These are phyloP conservation scores for Neonothopanus nambi DNA, from an alignment of 1,284 basidiomycete genomes.

Conservation along the genomic window DNA sequence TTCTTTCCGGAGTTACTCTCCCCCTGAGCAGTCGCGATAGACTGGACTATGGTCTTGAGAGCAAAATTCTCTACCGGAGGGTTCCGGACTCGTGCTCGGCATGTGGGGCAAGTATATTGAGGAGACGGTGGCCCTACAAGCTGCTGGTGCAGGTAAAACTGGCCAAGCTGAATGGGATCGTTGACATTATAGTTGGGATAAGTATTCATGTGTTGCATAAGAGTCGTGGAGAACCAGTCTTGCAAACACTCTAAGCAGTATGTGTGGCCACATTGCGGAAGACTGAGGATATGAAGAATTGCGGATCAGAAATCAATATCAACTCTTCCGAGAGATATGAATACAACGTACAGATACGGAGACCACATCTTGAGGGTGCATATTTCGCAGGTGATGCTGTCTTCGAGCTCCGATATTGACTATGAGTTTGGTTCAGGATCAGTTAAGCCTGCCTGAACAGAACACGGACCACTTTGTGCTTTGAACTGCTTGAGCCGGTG, in stretches of 20 bases:
- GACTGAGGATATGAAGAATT: constrained; percentile 33
- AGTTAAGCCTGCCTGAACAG: background rate
- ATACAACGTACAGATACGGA: constrained; percentile 55
- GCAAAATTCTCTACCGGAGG: constrained; percentile 60
- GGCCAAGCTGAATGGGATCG: constrained; percentile 19
- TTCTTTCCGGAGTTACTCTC: constrained; percentile 42
- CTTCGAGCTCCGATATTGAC: constrained; percentile 43
- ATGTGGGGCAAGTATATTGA: constrained; percentile 66
- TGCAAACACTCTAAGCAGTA: constrained; percentile 65
- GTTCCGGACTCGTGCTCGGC: constrained; percentile 47
- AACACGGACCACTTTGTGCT: constrained; percentile 1
- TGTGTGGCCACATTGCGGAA: constrained; percentile 67
- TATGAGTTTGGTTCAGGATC: background rate
- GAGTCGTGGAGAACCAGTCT: constrained; percentile 63
- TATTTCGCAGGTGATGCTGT: constrained; percentile 59
- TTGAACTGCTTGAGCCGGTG: too few species aligned
- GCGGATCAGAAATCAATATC: background rate
- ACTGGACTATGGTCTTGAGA: constrained; percentile 55
- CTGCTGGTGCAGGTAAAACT: constrained; percentile 24
- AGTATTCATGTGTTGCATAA: constrained; percentile 45
- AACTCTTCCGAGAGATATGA: constrained; percentile 5
- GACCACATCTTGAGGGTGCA: constrained; percentile 62
- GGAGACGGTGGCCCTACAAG: constrained; percentile 36
- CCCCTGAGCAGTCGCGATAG: constrained; percentile 45
- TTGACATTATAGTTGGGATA: constrained; percentile 46